Base-by-base conservation (phyloP, 2,329 filamentous ascomycete species). In the Fusarium drepaniforme region DNA sequence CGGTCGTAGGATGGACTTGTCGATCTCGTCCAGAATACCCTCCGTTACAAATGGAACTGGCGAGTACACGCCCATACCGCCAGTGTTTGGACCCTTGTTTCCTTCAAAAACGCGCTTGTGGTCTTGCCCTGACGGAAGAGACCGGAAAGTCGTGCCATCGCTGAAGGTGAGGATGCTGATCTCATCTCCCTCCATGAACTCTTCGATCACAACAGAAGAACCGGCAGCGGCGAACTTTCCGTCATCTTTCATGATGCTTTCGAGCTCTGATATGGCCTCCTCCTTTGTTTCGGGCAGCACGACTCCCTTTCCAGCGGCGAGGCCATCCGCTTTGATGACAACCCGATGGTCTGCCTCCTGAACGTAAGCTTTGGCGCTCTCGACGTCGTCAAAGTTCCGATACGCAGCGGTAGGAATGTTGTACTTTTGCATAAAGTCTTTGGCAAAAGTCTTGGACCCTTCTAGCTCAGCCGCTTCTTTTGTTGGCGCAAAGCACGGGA, bases 371-470 rank as follows among this genome's bases (percentile, higher is more conserved):
- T 83, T 84, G 2, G 92, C 92, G 5, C 86, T 81, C 62, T 90
- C 87, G 80, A 91, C 91, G 64, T 88, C 83, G 74, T 85, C 87
- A 81, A 95, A 95, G 81, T 92, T 94, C 76, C 88, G 86, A 81
- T 94, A 94, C 40, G 86, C 86, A 13, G 94, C 94, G 0, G 93
- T 95, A 21, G 93, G 93, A 73, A 96, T 95, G 70, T 86, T 87
- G 81, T 94, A 87, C 53, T 88, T 87, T 78, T 90, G 88, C 93
- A 96, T 96, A 79, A 96, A 95, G 79, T 94, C 91, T 80, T 96
- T 95, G 44, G 92, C 91, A 80, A 93, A 95, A 2, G 92, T 90
- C 83, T 96, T 96, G 77, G 91, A 93, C 46, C 93, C 93, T 80
- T 96, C 93, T 88, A 96, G 91, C 42, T 88, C 86, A 12, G 93